phyloP scores from a whole-genome alignment of 2,329 filamentous ascomycete species.

The Trichoderma citrinoviride region DNA sequence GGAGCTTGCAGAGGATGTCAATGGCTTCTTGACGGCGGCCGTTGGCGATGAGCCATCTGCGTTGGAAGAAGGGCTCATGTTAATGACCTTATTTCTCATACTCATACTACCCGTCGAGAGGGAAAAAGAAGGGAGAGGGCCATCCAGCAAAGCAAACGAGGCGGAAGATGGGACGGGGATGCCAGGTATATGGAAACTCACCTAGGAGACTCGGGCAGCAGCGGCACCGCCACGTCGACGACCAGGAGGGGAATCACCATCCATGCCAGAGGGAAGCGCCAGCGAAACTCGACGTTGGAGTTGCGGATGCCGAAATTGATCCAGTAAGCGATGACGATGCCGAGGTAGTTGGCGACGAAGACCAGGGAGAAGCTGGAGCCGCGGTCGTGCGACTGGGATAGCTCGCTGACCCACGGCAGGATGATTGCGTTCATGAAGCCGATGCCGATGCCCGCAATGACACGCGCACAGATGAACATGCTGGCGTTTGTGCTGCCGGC shows the following conservation, averaged over 20 bases:
- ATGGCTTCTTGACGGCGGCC: constrained; percentile 34
- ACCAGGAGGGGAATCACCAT: constrained; percentile 43
- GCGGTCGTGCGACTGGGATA: constrained; percentile 45
- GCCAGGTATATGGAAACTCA: constrained; percentile 23
- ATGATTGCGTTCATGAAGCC: constrained; percentile 51
- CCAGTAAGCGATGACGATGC: constrained; percentile 45
- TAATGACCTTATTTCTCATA: no score
- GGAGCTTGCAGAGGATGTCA: constrained; percentile 34
- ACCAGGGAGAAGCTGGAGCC: constrained; percentile 48
- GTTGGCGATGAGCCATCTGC: constrained; percentile 40
- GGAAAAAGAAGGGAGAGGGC: no score
- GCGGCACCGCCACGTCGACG: constrained; percentile 38
- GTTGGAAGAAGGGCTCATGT: neutral
- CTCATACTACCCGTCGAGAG: no score
- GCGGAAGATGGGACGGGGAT: no score
- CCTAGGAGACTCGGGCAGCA: constrained; percentile 47
- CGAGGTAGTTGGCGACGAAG: constrained; percentile 53
- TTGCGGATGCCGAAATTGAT: constrained; percentile 38
- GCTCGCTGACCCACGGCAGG: constrained; percentile 49
- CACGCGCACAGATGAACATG: constrained; percentile 49
- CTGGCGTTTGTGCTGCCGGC: constrained; percentile 43
- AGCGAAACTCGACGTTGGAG: constrained; percentile 34
- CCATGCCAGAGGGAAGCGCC: constrained; percentile 40
- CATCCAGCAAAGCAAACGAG: no score
- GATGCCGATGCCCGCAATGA: constrained; percentile 52